Conservation (phyloP, 176 grass and related monocot genomes). For the Oryza officinalis region DNA sequence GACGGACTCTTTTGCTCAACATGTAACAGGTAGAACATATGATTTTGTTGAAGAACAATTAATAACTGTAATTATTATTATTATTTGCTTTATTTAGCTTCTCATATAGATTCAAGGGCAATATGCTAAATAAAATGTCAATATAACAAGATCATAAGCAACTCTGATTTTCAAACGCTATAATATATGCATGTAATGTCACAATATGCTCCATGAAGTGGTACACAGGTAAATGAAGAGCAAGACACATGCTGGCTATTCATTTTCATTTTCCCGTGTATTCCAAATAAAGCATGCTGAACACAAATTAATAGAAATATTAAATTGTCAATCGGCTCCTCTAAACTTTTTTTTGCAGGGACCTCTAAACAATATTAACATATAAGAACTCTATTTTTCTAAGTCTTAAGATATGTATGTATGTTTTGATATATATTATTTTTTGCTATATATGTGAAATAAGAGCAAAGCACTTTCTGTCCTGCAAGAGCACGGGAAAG, state of each 20-base stretch:
- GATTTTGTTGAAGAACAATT: neutral
- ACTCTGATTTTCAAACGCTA: too few species aligned
- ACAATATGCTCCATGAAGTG: neutral
- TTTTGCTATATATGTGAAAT: neutral
- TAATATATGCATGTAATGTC: neutral
- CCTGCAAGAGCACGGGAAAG: neutral
- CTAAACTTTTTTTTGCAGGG: neutral
- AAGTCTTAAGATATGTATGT: neutral
- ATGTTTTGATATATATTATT: neutral
- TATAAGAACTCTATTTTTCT: neutral
- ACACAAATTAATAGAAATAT: neutral
- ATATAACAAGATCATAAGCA: neutral
- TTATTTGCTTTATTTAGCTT: neutral
- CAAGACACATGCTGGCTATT: neutral
- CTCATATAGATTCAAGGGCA: neutral
- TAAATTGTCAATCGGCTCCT: neutral
- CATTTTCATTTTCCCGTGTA: neutral
- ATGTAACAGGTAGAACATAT: neutral
- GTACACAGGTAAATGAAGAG: neutral
- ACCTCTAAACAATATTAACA: neutral
- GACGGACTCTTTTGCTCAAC: neutral
- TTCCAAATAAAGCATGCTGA: neutral
- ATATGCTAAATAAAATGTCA: neutral
- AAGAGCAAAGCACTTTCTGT: neutral
- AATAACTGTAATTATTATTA: neutral